Conservation (phyloP, 2,329 filamentous ascomycete genomes). For the Clarireedia monteithiana region DNA sequence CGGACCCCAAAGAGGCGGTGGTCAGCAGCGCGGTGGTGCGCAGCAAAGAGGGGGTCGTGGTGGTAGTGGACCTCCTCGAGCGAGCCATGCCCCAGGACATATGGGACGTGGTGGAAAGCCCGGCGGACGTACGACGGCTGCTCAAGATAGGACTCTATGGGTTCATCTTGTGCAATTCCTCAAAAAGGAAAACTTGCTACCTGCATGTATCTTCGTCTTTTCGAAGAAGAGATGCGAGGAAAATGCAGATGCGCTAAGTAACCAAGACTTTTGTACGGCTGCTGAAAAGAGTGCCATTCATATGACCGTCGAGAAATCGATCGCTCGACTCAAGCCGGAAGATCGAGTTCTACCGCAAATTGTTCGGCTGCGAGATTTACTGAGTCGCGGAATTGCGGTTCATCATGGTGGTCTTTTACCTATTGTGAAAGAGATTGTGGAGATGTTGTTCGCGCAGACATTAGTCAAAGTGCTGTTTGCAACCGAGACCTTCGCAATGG, state of each 20-base stretch:
- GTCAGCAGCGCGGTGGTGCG: slow-evolving; percentile 36
- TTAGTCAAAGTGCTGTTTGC: slow-evolving; percentile 96
- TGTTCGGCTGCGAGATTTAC: slow-evolving; percentile 72
- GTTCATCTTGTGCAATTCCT: slow-evolving; percentile 90
- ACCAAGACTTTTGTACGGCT: slow-evolving; percentile 90
- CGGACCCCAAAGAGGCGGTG: slow-evolving; percentile 40
- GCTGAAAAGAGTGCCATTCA: slow-evolving; percentile 94
- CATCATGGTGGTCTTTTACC: slow-evolving; percentile 92
- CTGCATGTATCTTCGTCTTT: slow-evolving; percentile 96
- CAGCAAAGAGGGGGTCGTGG: slow-evolving; percentile 47
- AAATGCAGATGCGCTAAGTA: slow-evolving; percentile 90
- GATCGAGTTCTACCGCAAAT: slow-evolving; percentile 91
- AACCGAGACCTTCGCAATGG: slow-evolving; percentile 98
- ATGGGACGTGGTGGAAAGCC: slow-evolving; percentile 83
- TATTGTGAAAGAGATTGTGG: slow-evolving; percentile 96
- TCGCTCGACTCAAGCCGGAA: slow-evolving; percentile 83
- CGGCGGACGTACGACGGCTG: slow-evolving; percentile 78
- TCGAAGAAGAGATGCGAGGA: slow-evolving; percentile 97
- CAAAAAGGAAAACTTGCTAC: slow-evolving; percentile 77
- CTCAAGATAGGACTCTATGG: slow-evolving; percentile 95
- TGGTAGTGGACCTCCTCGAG: slow-evolving; percentile 39
- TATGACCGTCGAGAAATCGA: slow-evolving; percentile 93
- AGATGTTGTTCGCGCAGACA: slow-evolving; percentile 91
- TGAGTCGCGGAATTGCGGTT: slow-evolving; percentile 85
- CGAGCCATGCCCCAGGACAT: slow-evolving; percentile 59